These are phyloP conservation scores for Phragmites australis DNA, from an alignment of 176 grass and related monocot species.

Conservation along the genomic window DNA sequence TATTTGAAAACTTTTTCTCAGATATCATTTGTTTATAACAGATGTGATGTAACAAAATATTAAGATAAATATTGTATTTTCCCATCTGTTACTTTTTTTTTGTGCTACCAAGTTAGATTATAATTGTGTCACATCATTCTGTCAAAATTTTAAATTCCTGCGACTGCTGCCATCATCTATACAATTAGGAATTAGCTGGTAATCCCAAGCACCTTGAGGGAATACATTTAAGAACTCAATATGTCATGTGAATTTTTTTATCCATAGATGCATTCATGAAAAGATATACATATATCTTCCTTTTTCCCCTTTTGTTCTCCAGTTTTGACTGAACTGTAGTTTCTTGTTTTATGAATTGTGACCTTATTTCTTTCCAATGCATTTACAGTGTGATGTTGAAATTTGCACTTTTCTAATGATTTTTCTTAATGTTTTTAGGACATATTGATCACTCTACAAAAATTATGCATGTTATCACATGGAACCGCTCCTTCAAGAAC, in stretches of 20 bases:
- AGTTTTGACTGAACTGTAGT: not conserved
- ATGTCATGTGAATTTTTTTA: not conserved
- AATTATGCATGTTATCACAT: slow-evolving; percentile 97
- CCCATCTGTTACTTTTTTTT: not conserved
- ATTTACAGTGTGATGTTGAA: not conserved
- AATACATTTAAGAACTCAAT: not conserved
- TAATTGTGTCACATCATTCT: not conserved
- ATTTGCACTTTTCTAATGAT: slow-evolving; percentile 8
- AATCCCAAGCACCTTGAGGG: not conserved
- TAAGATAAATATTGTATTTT: not conserved
- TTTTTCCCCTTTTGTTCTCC: not conserved
- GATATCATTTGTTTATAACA: not conserved
- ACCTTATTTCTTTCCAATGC: slow-evolving; percentile 3
- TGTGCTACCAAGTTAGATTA: not conserved
- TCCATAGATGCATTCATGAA: not conserved
- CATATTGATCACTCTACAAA: slow-evolving; percentile 90
- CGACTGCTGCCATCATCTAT: not conserved
- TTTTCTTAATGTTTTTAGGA: slow-evolving; percentile 50
- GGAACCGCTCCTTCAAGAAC: slow-evolving; percentile 93
- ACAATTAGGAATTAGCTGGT: not conserved
- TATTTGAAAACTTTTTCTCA: not conserved
- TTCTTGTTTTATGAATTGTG: slow-evolving; percentile 22
- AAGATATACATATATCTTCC: not conserved
- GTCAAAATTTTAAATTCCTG: not conserved
- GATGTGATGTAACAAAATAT: not conserved